A percentile compares a stretch with the other conserved stretches of the same genome.
Evolutionary conservation across 148 eudicot species (phyloP).

Genomic region (Spergularia bocconei): DNA sequence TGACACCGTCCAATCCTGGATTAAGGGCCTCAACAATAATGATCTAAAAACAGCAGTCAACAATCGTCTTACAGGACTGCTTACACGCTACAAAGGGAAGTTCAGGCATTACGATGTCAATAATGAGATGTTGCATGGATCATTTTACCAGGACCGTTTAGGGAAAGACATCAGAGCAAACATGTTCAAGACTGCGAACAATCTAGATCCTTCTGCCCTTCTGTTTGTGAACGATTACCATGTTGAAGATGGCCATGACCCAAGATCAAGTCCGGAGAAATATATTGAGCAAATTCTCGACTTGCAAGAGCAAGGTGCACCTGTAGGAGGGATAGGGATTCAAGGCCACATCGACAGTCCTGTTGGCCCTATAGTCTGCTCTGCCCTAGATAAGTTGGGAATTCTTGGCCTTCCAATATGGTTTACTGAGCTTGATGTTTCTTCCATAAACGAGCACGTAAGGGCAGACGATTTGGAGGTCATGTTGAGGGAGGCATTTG

Average conservation of each 20-base stretch:
- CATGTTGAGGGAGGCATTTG: slow-evolving; percentile 84
- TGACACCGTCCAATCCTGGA: slow-evolving; percentile 62
- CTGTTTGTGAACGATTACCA: slow-evolving; percentile 92
- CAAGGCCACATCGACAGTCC: slow-evolving; percentile 95
- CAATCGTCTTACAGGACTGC: slow-evolving; percentile 70
- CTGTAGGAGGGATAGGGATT: slow-evolving; percentile 85
- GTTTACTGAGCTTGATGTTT: slow-evolving; percentile 94
- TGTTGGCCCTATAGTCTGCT: slow-evolving; percentile 71
- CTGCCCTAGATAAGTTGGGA: slow-evolving; percentile 75
- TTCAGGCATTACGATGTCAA: slow-evolving; percentile 94
- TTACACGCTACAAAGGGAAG: slow-evolving; percentile 83
- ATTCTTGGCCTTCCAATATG: slow-evolving; percentile 88
- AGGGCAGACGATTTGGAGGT: slow-evolving; percentile 92
- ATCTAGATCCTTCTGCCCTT: slow-evolving; percentile 62
- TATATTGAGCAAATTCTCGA: slow-evolving; percentile 72
- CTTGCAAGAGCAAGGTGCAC: slow-evolving; percentile 85
- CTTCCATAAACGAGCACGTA: slow-evolving; percentile 65
- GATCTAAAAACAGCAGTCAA: slow-evolving; percentile 63
- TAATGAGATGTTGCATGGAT: slow-evolving; percentile 96
- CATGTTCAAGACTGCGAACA: slow-evolving; percentile 82
- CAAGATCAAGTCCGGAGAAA: slow-evolving; percentile 70
- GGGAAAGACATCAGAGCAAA: slow-evolving; percentile 68
- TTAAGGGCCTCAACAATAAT: slow-evolving; percentile 41
- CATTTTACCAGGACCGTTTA: slow-evolving; percentile 68
- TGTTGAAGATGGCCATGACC: slow-evolving; percentile 76